A percentile compares a stretch with the other conserved stretches of the same genome.
Evolutionary conservation across 2,329 filamentous ascomycete genomes (phyloP).

Genomic region (Nigrospora osmanthi): DNA sequence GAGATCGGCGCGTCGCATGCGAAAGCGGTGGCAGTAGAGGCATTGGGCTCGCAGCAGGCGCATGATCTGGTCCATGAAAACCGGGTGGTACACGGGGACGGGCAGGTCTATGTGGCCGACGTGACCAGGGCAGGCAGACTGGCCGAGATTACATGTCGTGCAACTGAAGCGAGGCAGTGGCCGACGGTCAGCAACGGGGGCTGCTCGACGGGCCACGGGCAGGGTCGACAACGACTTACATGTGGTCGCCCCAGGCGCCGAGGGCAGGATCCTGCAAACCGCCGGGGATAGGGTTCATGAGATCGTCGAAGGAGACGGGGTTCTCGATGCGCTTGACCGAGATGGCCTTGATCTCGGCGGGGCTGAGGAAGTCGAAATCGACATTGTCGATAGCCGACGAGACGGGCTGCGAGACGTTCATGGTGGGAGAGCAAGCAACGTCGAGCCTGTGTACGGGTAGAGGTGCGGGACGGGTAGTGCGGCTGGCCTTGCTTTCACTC

Average conservation of each 20-base stretch:
- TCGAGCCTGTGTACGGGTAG: too few species aligned
- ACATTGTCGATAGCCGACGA: slow-evolving; percentile 78
- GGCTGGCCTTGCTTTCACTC: too few species aligned
- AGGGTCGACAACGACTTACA: slow-evolving; percentile 43
- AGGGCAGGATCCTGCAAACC: slow-evolving; percentile 90
- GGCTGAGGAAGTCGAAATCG: slow-evolving; percentile 79
- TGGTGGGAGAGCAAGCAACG: slow-evolving; percentile 20
- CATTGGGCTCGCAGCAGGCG: slow-evolving; percentile 82
- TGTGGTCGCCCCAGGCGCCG: slow-evolving; percentile 79
- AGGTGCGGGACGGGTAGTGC: too few species aligned
- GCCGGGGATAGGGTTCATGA: slow-evolving; percentile 81
- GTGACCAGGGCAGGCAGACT: slow-evolving; percentile 81
- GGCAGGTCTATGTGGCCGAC: slow-evolving; percentile 92
- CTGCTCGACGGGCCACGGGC: neutral
- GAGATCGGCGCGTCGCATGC: slow-evolving; percentile 66
- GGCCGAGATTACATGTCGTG: slow-evolving; percentile 82
- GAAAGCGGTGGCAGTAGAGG: slow-evolving; percentile 82
- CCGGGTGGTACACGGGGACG: slow-evolving; percentile 89
- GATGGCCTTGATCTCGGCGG: slow-evolving; percentile 75
- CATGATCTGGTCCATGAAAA: slow-evolving; percentile 88
- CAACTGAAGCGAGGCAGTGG: slow-evolving; percentile 48
- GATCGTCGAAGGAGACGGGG: slow-evolving; percentile 85
- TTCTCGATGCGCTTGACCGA: slow-evolving; percentile 94
- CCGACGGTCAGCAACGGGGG: neutral
- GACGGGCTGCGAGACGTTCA: slow-evolving; percentile 75